phyloP scores from a whole-genome alignment of 2,329 filamentous ascomycete species.

The Calonectria henricotiae region DNA sequence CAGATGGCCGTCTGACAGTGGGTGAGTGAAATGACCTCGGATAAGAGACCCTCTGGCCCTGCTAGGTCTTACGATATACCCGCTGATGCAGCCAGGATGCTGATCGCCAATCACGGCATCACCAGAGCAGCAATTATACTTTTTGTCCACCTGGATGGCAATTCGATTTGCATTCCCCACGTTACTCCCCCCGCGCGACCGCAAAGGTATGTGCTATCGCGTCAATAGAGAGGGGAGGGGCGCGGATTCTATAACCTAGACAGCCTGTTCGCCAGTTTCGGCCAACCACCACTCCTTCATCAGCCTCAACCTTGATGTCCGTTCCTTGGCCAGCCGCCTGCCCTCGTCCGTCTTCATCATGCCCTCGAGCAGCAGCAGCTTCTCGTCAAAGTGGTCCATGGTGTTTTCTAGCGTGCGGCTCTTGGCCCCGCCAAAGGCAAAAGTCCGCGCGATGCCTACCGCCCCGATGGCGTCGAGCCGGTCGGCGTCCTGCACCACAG shows the following conservation, averaged over 20 bases:
- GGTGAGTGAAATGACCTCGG: conserved; percentile 14
- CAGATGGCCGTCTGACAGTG: conserved; percentile 1
- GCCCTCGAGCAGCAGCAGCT: conserved; percentile 76
- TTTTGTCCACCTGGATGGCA: conserved; percentile 12
- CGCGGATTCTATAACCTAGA: not conserved
- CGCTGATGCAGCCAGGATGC: conserved; percentile 25
- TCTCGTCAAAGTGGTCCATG: conserved; percentile 84
- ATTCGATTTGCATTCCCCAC: conserved; percentile 5
- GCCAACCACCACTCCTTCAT: conserved; percentile 75
- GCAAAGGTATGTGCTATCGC: not conserved
- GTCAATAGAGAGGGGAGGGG: not conserved
- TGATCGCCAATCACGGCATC: conserved; percentile 21
- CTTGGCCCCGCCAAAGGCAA: conserved; percentile 78
- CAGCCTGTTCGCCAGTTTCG: conserved; percentile 59
- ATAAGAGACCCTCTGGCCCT: not conserved
- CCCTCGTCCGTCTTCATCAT: conserved; percentile 78
- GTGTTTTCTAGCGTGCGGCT: conserved; percentile 74
- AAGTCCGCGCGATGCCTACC: conserved; percentile 82
- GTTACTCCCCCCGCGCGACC: not conserved
- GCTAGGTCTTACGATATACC: conserved; percentile 23
- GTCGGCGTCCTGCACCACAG: conserved; percentile 93
- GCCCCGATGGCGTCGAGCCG: conserved; percentile 92
- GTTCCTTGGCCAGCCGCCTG: conserved; percentile 67
- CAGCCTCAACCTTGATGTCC: conserved; percentile 67
- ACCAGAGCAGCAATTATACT: conserved; percentile 5